Base-by-base conservation (phyloP, 805 yeast species). In the Metschnikowia rubicola region DNA sequence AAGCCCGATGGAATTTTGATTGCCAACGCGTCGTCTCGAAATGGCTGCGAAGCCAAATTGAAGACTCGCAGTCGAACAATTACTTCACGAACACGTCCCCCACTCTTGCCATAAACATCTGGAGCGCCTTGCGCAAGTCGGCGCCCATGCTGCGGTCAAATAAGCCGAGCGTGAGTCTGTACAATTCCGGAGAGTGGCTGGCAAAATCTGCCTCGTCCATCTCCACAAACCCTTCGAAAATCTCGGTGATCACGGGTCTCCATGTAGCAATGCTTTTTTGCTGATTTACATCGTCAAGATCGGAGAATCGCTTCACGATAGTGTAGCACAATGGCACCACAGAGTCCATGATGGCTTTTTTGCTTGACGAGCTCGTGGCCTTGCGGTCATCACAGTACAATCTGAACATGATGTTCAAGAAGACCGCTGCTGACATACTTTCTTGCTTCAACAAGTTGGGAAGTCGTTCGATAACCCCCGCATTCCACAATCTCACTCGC, bases 371-470 rank as follows among this genome's bases (percentile, higher is more conserved):
- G 30, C 69, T 68, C 4, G 77, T 73, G n/a, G 51, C 58, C 61
- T 81, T 81, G 28, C 71, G 75, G 12, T 74, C 73, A 60, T 85
- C 89, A 50, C 86, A 79, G 64, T 88, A 90, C 60, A 92, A 70
- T 58, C 86, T 77, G 74, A 92, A 88, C 73, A 88, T 74, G 39
- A 91, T 77, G 57, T 84, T 83, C 53, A 92, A 82, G 63, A 83
- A 86, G 1, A 90, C 96, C 1, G 96, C 92, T 1, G 96, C 84
- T 0, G 97, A 82, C 32, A 89, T 81, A 0, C 96, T 83, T 65
- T 95, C 99, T 66, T 95, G 99, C 58, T 88, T 87, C 57, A 91
- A 71, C 57, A 94, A 70, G 58, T 94, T 95, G 17, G 99, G 99
- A 46, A 92, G 76, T 61, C 91, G 84, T 59, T 89, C 96, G 67